These are phyloP conservation scores for Dactylellina haptotyla DNA, from an alignment of 2,329 filamentous ascomycete genomes.

Conservation along the genomic window DNA sequence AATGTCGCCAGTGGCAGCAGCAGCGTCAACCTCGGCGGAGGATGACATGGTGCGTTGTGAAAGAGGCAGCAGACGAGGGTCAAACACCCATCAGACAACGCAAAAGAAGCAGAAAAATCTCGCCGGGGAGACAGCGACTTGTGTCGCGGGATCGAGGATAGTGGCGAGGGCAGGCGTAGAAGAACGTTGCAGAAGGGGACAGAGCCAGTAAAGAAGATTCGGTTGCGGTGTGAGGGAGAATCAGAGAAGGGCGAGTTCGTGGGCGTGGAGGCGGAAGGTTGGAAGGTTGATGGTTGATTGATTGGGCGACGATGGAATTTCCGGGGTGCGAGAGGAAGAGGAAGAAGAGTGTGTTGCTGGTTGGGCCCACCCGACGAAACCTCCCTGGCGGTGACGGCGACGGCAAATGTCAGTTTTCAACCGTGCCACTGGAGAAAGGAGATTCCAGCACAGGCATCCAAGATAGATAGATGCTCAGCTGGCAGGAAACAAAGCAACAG, in stretches of 20 bases:
- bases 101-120: conserved; percentile 14
- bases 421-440: too few species aligned
- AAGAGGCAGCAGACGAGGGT: conserved; percentile 14
- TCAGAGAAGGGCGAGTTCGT: neutral
- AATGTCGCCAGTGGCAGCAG: neutral
- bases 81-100: conserved; percentile 50
- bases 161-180: neutral
- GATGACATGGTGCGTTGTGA: conserved; percentile 32
- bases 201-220: neutral
- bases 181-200: neutral
- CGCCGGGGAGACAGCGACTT: neutral
- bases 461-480: neutral
- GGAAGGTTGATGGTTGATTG: too few species aligned
- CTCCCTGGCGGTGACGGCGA: neutral
- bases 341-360: too few species aligned
- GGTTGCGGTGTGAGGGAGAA: neutral
- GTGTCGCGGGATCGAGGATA: neutral
- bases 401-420: too few species aligned
- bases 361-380: neutral
- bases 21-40: conserved; percentile 40
- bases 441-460: too few species aligned
- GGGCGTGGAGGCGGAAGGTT: neutral
- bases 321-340: too few species aligned
- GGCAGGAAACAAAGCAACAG: neutral
- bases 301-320: neutral